Evolutionary conservation across 768 basidiomycete genomes (phyloP).

Genomic region (Strobilomyces echinocephalus): DNA sequence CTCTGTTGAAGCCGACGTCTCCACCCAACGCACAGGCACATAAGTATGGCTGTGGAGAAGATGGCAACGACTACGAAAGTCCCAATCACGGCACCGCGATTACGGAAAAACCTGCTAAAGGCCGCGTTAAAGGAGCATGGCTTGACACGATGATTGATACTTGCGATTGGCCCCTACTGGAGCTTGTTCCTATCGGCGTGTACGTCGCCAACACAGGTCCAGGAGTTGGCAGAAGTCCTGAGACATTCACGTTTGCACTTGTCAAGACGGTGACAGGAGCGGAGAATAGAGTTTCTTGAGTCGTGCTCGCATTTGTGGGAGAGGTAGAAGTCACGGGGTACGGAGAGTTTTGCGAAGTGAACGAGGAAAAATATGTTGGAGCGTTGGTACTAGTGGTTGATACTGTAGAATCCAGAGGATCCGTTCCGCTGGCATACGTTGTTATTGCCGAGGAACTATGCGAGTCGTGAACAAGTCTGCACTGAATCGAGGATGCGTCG

Average conservation of each 20-base stretch:
- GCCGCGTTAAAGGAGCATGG: conserved; percentile 1
- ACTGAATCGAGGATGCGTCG: neutral
- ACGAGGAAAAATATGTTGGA: neutral
- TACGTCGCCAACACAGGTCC: conserved; percentile 38
- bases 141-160: conserved; percentile 6
- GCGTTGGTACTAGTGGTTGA: neutral
- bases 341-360: neutral
- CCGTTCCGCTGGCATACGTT: neutral
- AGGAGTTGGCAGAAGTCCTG: conserved; percentile 31
- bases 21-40: conserved; percentile 37
- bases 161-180: conserved; percentile 22
- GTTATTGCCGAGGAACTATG: neutral
- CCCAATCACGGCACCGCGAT: conserved; percentile 66
- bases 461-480: neutral
- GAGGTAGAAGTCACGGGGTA: neutral
- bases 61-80: conserved; percentile 70
- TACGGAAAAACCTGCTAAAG: conserved; percentile 51
- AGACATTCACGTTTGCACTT: conserved; percentile 26
- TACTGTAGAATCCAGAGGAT: neutral
- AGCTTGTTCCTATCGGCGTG: conserved; percentile 34
- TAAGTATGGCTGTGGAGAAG: conserved; percentile 41
- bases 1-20: conserved; percentile 38
- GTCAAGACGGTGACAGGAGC: conserved; percentile 31
- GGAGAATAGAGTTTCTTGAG: conserved; percentile 40
- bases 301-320: conserved; percentile 36